phyloP scores from a whole-genome alignment of 2,329 filamentous ascomycete genomes.

The Colletotrichum sp. region DNA sequence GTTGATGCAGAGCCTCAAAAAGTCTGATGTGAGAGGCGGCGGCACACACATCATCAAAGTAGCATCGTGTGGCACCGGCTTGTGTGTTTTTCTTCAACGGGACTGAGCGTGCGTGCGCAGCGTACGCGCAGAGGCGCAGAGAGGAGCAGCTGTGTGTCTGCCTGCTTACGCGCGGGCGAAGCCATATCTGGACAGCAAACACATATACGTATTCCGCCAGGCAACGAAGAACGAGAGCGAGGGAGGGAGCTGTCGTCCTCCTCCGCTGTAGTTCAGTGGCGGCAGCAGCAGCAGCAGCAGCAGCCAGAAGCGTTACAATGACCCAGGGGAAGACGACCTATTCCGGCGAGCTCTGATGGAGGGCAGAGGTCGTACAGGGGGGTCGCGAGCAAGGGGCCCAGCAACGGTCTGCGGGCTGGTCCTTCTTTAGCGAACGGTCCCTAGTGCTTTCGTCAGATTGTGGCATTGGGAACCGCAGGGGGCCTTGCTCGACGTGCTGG shows the following conservation, averaged over 20 bases:
- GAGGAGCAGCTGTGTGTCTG: background rate
- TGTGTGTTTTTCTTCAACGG: constrained; percentile 1
- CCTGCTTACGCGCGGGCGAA: background rate
- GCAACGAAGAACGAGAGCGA: background rate
- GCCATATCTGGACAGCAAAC: background rate
- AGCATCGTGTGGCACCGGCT: background rate
- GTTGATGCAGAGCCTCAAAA: constrained; percentile 16
- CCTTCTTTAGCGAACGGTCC: constrained; percentile 9
- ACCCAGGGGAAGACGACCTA: background rate
- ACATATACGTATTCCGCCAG: background rate
- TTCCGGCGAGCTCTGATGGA: constrained; percentile 9
- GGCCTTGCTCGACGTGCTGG: background rate
- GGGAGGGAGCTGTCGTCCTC: background rate
- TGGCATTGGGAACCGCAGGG: background rate
- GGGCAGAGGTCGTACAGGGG: constrained; percentile 18
- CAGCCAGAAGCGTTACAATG: background rate
- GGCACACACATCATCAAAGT: background rate
- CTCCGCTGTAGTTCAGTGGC: background rate
- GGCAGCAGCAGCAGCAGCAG: background rate
- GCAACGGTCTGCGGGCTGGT: constrained; percentile 3
- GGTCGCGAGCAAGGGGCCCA: constrained; percentile 6
- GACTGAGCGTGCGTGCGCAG: background rate
- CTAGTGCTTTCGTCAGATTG: constrained; percentile 18
- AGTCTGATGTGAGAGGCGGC: constrained; percentile 1
- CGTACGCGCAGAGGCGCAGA: background rate